A percentile compares a stretch with the other conserved stretches of the same genome.
Conservation (phyloP, 2,329 filamentous ascomycete genomes). For the Westerdykella aurantiaca region DNA sequence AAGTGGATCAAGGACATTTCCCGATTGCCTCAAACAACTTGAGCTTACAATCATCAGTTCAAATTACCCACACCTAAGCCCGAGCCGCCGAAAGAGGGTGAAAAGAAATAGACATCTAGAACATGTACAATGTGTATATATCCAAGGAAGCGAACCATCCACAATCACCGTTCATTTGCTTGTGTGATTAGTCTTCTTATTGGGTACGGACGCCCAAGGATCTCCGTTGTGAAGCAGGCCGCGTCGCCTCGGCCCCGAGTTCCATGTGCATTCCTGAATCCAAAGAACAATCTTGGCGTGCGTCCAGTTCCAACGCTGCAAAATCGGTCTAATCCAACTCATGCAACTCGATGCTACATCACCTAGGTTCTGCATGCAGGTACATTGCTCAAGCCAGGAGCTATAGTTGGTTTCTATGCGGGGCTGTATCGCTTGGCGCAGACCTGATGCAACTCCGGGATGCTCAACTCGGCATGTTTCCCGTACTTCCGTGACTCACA, state of each 20-base stretch:
- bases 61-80: slow-evolving; percentile 94
- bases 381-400: neutral
- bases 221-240: no score
- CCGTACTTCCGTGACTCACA: slow-evolving; percentile 6
- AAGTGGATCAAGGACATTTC: slow-evolving; percentile 22
- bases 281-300: no score
- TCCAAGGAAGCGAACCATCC: slow-evolving; percentile 22
- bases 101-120: slow-evolving; percentile 69
- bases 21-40: neutral
- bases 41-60: slow-evolving; percentile 51
- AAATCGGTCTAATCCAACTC: neutral
- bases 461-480: neutral
- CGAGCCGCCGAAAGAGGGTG: slow-evolving; percentile 75
- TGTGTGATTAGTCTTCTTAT: no score
- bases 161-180: no score
- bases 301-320: no score
- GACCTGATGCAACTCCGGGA: no score
- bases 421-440: no score
- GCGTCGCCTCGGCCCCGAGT: no score
- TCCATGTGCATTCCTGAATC: no score
- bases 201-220: no score
- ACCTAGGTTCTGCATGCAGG: slow-evolving; percentile 1
- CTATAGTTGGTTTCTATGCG: no score
- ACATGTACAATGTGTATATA: slow-evolving; percentile 38
- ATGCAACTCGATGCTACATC: slow-evolving; percentile 6